Evolutionary conservation across 2,329 filamentous ascomycete genomes (phyloP).

Genomic region (Fusarium duplospermum): DNA sequence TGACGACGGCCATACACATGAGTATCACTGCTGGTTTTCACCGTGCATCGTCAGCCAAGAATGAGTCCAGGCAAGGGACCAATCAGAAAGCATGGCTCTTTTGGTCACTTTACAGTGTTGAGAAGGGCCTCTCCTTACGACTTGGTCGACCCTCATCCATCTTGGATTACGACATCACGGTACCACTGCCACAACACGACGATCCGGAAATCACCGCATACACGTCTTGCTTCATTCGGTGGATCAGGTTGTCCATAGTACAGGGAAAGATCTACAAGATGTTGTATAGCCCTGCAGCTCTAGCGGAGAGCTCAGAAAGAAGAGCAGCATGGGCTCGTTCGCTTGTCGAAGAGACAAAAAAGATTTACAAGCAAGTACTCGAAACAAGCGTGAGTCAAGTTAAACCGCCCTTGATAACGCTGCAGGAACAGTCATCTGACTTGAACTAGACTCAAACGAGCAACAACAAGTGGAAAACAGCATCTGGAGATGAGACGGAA

Average conservation of each 20-base stretch:
- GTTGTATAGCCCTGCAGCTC: not conserved
- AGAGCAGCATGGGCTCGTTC: not conserved
- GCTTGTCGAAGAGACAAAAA: not conserved
- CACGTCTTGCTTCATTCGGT: not conserved
- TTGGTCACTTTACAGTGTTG: not conserved
- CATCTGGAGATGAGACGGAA: not conserved
- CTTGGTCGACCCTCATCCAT: not conserved
- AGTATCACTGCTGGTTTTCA: not conserved
- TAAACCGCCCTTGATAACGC: not conserved
- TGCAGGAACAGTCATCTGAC: not conserved
- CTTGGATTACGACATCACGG: not conserved
- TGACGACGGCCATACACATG: not conserved
- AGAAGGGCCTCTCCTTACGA: not conserved
- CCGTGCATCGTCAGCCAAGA: not conserved
- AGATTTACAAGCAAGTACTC: not conserved
- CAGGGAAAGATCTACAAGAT: not conserved
- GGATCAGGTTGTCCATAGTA: not conserved
- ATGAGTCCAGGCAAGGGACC: not conserved
- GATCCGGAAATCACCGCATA: not conserved
- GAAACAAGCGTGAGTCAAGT: not conserved
- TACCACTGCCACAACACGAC: not conserved
- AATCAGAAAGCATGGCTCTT: slow-evolving; percentile 1
- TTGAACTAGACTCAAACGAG: not conserved
- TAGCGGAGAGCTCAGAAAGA: not conserved
- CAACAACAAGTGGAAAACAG: not conserved